Evolutionary conservation across 257 asterid species (phyloP), one percentile per base, ranked within the genome.

Genomic region (Jasminum sambac): DNA sequence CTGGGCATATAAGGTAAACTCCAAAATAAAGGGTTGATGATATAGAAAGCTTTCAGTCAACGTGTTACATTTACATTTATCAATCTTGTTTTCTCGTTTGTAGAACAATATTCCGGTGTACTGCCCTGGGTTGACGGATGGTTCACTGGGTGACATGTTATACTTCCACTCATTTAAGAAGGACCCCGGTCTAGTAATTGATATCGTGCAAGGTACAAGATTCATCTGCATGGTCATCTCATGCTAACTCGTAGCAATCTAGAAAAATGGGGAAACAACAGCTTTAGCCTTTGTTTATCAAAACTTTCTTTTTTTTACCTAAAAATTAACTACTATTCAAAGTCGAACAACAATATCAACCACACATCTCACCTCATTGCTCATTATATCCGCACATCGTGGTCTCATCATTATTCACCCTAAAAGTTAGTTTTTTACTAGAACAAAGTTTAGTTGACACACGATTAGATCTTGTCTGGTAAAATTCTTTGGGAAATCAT

Each of bases 101-200:
- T 89, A 94, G 99, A 91, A 94, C 84, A 81, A 80, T 70, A 84
- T 94, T 74, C 93, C 97, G 3, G 88, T 91, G 67, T 94, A 72
- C 86, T 94, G 97, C 79, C 99, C 99, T 77, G 88, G 96, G 79
- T 79, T 91, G 75, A 94, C 99, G 0, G 97, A 94, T 69, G 99
- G 96, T 74, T 94, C 97, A 6, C 78, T 89, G 44, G 99, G 99
- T 17, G 97, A 94, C 86, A 94, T 94, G 97, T 61, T 94, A 74
- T 89, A 91, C 84, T 88, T 94, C 78, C 97, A 94, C 87, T 85
- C 96, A 24, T 85, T 74, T 81, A 87, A 70, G 59, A 84, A 79
- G 26, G 84, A 87, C 72, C 96, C 96, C 69, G 97, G 97, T 78
- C 75, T 94, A 77, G 84, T 86, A n/a, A 83, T 94, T 6, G 96